phyloP scores from a whole-genome alignment of 1,139 yeast genomes.

The Blastobotrys buckinghamii region DNA sequence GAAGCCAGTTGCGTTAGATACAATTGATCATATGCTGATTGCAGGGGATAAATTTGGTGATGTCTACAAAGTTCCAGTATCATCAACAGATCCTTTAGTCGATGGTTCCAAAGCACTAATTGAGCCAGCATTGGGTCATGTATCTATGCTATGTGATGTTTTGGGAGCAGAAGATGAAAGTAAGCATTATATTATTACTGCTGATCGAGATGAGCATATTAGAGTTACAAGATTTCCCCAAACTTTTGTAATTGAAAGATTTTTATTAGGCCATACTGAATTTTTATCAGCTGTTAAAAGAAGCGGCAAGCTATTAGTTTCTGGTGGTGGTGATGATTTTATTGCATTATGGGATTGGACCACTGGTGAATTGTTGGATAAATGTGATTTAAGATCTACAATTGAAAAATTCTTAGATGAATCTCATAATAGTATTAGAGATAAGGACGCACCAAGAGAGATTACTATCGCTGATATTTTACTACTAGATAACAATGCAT shows the following conservation, averaged over 20 bases:
- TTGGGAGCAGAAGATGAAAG: slow-evolving; percentile 39
- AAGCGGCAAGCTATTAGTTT: slow-evolving; percentile 45
- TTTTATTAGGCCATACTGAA: slow-evolving; percentile 83
- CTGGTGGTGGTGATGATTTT: slow-evolving; percentile 88
- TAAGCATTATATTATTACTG: slow-evolving; percentile 59
- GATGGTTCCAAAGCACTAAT: slow-evolving; percentile 40
- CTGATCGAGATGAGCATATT: slow-evolving; percentile 96
- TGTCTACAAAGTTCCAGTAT: slow-evolving; percentile 53
- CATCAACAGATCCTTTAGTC: slow-evolving; percentile 18
- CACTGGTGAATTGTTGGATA: slow-evolving; percentile 41
- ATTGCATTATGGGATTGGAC: slow-evolving; percentile 79
- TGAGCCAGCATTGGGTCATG: slow-evolving; percentile 85
- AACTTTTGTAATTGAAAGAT: slow-evolving; percentile 68
- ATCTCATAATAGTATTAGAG: slow-evolving; percentile 16
- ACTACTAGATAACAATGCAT: slow-evolving; percentile 35
- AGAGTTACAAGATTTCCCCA: slow-evolving; percentile 80
- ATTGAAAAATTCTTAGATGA: slow-evolving; percentile 19
- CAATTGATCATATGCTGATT: slow-evolving; percentile 47
- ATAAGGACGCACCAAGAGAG: slow-evolving; percentile 45
- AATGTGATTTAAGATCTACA: slow-evolving; percentile 43
- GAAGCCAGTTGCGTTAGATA: slow-evolving; percentile 78
- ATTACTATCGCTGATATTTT: slow-evolving; percentile 68
- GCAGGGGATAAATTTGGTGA: slow-evolving; percentile 98
- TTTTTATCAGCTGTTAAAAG: slow-evolving; percentile 62
- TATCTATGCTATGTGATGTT: slow-evolving; percentile 86